Conservation (phyloP, 768 basidiomycete genomes). For the Lyophyllum decastes region DNA sequence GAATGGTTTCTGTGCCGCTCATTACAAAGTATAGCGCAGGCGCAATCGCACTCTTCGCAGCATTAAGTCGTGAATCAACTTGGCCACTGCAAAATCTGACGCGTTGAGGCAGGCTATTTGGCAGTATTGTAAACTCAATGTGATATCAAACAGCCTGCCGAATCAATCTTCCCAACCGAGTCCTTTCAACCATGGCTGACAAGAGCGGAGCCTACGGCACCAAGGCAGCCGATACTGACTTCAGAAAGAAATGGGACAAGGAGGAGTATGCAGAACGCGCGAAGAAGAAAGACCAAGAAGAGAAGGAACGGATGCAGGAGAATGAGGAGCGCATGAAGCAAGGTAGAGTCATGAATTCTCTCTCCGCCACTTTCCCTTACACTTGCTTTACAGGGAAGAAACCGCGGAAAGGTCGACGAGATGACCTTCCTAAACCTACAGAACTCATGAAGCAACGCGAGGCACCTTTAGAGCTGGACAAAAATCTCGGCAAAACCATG, state of each 20-base stretch:
- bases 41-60: constrained; percentile 7
- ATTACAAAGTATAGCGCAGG: constrained; percentile 16
- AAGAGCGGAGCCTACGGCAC: constrained; percentile 41
- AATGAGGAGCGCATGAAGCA: constrained; percentile 84
- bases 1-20: constrained; percentile 19
- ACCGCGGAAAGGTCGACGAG: constrained; percentile 65
- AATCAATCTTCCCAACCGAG: not conserved
- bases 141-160: constrained; percentile 7
- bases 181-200: constrained; percentile 31
- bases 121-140: not conserved
- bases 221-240: constrained; percentile 68
- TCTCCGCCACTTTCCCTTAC: not conserved
- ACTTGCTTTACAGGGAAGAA: constrained; percentile 66
- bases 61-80: constrained; percentile 13
- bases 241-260: constrained; percentile 93
- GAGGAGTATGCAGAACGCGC: constrained; percentile 87
- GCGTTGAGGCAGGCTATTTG: constrained; percentile 12
- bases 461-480: constrained; percentile 83
- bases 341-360: constrained; percentile 44
- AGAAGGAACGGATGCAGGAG: constrained; percentile 80
- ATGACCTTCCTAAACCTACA: constrained; percentile 91
- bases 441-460: constrained; percentile 92
- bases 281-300: constrained; percentile 77
- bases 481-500: constrained; percentile 94
- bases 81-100: not conserved